Percentiles rank a stretch among this genome's conserved stretches.
These are phyloP conservation scores for Coemansia sp. DNA, from an alignment of 192 early-diverging fungal species.

Conservation along the genomic window DNA sequence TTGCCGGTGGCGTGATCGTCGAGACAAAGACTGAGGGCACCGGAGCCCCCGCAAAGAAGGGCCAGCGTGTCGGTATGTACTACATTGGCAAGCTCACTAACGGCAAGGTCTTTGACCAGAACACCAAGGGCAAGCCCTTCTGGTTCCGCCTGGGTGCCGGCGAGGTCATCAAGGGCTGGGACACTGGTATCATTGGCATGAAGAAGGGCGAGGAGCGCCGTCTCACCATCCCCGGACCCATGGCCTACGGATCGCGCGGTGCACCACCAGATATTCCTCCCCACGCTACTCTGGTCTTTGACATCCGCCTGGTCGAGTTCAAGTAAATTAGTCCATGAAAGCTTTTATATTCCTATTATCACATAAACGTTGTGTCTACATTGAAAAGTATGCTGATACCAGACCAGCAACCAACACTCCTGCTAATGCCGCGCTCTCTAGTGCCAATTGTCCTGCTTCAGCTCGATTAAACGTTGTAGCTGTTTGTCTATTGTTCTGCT, in stretches of 20 bases:
- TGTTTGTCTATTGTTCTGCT: background rate
- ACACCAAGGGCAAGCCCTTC: constrained; percentile 89
- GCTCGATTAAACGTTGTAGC: constrained; percentile 15
- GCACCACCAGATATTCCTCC: constrained; percentile 93
- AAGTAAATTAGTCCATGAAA: constrained; percentile 45
- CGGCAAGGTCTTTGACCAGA: constrained; percentile 97
- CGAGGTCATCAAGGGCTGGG: constrained; percentile 98
- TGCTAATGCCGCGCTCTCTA: constrained; percentile 25
- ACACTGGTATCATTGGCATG: constrained; percentile 89
- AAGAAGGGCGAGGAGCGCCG: constrained; percentile 88
- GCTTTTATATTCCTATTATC: background rate
- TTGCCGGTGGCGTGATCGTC: constrained; percentile 77
- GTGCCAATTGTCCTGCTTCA: constrained; percentile 26
- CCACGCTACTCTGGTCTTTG: constrained; percentile 90
- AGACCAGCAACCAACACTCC: constrained; percentile 14
- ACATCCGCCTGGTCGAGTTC: constrained; percentile 80
- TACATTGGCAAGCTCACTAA: constrained; percentile 92
- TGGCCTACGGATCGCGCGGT: constrained; percentile 74
- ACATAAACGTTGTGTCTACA: background rate
- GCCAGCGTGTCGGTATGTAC: constrained; percentile 72
- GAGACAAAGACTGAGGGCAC: constrained; percentile 75
- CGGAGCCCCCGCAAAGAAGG: constrained; percentile 68
- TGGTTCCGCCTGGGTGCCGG: constrained; percentile 83
- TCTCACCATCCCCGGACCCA: constrained; percentile 83
- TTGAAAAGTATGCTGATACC: constrained; percentile 11